Evolutionary conservation across 225 moss, liverwort and hornwort genomes (phyloP).

Genomic region (Antitrichia curtipendula): DNA sequence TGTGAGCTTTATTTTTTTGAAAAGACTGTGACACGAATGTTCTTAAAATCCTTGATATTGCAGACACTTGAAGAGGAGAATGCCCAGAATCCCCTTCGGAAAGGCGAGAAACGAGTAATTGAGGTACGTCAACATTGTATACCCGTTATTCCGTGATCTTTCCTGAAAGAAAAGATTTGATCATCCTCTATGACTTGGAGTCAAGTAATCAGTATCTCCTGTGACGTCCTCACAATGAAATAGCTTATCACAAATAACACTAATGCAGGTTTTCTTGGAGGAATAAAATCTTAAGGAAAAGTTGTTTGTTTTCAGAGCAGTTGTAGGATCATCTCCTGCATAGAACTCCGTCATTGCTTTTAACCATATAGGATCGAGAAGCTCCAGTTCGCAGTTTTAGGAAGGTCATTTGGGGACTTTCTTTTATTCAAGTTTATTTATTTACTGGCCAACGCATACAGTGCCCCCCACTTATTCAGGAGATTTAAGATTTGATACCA

Average conservation of each 20-base stretch:
- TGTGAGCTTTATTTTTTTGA: background rate
- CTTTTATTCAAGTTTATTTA: background rate
- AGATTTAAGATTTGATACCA: background rate
- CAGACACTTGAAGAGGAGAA: slow-evolving; percentile 2
- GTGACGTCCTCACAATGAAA: background rate
- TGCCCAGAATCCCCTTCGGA: background rate
- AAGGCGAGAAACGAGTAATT: background rate
- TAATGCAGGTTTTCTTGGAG: background rate
- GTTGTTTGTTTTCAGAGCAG: background rate
- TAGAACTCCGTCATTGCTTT: background rate
- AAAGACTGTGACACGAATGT: background rate
- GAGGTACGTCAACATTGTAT: background rate
- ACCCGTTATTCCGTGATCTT: background rate
- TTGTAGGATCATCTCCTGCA: background rate
- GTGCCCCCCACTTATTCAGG: background rate
- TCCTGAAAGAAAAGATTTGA: background rate
- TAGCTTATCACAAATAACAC: background rate
- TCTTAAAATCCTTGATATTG: background rate
- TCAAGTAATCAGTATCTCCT: background rate
- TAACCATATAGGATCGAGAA: background rate
- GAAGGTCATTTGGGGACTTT: background rate
- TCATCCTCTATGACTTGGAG: background rate
- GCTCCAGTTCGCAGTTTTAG: background rate
- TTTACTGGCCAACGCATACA: background rate
- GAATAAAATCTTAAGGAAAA: background rate